Base-by-base conservation (phyloP, 805 yeast species). In the Candida andamanensis region DNA sequence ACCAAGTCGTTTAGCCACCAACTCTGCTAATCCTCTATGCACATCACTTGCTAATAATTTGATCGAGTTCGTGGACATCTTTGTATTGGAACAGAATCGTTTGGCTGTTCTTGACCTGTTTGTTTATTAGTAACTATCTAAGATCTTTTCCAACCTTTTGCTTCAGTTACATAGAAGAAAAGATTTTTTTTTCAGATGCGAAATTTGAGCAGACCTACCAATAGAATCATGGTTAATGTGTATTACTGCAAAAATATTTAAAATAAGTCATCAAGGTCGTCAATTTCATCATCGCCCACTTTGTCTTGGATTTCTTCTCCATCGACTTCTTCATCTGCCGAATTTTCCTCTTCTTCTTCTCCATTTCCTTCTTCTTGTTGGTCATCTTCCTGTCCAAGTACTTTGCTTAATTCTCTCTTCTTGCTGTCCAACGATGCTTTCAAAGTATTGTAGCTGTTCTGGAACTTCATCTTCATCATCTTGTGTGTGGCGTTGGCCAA, bases 371-470 rank as follows among this genome's bases (percentile, higher is more conserved):
- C 55, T 2, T 41, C 53, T 3, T 49, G 62, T 50, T 49, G 37
- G 24, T 47, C 52, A 28, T 44, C 49, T 33, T 48, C 54, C 32
- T 57, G 59, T 24, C 50, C 60, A 5, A 44, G 30, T 15, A 52
- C 36, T 37, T 48, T 56, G 24, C 50, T 48, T 46, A 87, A 63
- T 47, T 81, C 86, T 38, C 79, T 67, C 57, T 72, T 74, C 63
- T 90, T 92, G 49, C 78, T 69, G 33, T 86, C 95, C 38, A 86
- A 69, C 46, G 90, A 95, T 33, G 80, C 78, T 54, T 78, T 79
- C 49, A 92, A 69, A 39, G 89, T 79, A 36, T 71, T 73, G 31
- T 85, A 83, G 31, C 82, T 87, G 42, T 83, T 92, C 46, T 80
- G 70, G 53, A 89, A 84, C 60, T 97, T 80, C 56, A 80, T 83